Evolutionary conservation across 208 protist species (phyloP).

Genomic region (Trypanosoma grayi): DNA sequence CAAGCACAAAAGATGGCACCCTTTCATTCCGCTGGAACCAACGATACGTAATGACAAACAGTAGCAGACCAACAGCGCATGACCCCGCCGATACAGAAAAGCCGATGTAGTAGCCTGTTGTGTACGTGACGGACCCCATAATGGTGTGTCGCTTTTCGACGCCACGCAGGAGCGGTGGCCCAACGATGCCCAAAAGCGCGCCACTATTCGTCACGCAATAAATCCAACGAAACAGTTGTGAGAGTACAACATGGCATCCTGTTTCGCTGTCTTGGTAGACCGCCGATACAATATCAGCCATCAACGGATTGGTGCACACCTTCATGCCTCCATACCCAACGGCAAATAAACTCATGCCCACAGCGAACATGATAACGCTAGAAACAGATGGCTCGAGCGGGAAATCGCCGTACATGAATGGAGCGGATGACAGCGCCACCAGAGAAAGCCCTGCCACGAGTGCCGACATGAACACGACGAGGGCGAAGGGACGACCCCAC

Average conservation of each 20-base stretch:
- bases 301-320: slow-evolving; percentile 68
- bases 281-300: slow-evolving; percentile 54
- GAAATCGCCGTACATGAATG: slow-evolving; percentile 42
- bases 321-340: slow-evolving; percentile 70
- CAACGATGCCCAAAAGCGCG: slow-evolving; percentile 51
- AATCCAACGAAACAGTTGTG: slow-evolving; percentile 45
- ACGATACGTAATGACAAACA: slow-evolving; percentile 26
- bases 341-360: slow-evolving; percentile 14
- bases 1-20: slow-evolving; percentile 42
- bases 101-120: slow-evolving; percentile 68
- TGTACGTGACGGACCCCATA: slow-evolving; percentile 31
- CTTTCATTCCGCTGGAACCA: slow-evolving; percentile 34
- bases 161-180: slow-evolving; percentile 49
- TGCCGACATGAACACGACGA: slow-evolving; percentile 24
- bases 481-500: slow-evolving; percentile 34
- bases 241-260: slow-evolving; percentile 29
- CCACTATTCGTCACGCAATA: slow-evolving; percentile 62
- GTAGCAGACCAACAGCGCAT: slow-evolving; percentile 31
- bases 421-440: slow-evolving; percentile 45
- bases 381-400: slow-evolving; percentile 13
- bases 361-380: slow-evolving; percentile 29
- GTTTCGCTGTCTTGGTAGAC: slow-evolving; percentile 20
- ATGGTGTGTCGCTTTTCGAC: slow-evolving; percentile 26
- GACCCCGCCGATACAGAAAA: slow-evolving; percentile 38
- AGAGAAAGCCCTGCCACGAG: slow-evolving; percentile 38